These are phyloP conservation scores for Moesziomyces aphidis DNA, from an alignment of 1,284 basidiomycete genomes.

Conservation along the genomic window DNA sequence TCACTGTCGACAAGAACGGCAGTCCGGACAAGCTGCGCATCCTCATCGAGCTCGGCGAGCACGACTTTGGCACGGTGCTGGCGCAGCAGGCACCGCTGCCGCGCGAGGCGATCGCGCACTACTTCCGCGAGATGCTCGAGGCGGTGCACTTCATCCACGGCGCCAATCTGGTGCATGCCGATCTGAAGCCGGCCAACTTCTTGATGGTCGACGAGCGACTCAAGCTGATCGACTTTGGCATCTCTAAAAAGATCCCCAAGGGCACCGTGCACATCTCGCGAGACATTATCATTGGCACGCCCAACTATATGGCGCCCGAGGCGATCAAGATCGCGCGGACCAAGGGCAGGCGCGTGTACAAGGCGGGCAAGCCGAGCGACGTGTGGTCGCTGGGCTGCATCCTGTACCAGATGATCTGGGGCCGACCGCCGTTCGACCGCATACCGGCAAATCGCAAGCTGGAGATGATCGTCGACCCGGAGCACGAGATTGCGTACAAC, in stretches of 20 bases:
- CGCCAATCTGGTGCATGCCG: constrained; percentile 65
- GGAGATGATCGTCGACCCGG: constrained; percentile 83
- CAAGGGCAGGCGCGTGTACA: constrained; percentile 67
- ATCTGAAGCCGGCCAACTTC: constrained; percentile 72
- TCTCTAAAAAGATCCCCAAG: constrained; percentile 80
- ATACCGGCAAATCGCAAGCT: constrained; percentile 90
- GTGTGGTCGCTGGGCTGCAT: constrained; percentile 99
- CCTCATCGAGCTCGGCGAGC: constrained; percentile 65
- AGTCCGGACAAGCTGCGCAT: constrained; percentile 59
- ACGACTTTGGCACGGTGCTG: constrained; percentile 61
- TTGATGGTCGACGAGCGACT: constrained; percentile 85
- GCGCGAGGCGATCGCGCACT: constrained; percentile 52
- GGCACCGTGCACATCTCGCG: constrained; percentile 67
- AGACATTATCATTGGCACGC: constrained; percentile 66
- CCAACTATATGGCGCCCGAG: constrained; percentile 68
- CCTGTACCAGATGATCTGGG: constrained; percentile 95
- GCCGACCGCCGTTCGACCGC: constrained; percentile 88
- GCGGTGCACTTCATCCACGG: constrained; percentile 67
- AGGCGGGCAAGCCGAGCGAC: constrained; percentile 72
- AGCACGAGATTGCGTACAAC: constrained; percentile 80
- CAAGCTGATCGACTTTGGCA: constrained; percentile 97
- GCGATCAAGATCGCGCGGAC: constrained; percentile 63
- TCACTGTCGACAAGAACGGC: constrained; percentile 43
- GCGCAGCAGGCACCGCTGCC: constrained; percentile 50
- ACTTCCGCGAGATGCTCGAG: constrained; percentile 66